Evolutionary conservation across 177 flowering plant genomes (phyloP).

Genomic region (Vitis hybrid): DNA sequence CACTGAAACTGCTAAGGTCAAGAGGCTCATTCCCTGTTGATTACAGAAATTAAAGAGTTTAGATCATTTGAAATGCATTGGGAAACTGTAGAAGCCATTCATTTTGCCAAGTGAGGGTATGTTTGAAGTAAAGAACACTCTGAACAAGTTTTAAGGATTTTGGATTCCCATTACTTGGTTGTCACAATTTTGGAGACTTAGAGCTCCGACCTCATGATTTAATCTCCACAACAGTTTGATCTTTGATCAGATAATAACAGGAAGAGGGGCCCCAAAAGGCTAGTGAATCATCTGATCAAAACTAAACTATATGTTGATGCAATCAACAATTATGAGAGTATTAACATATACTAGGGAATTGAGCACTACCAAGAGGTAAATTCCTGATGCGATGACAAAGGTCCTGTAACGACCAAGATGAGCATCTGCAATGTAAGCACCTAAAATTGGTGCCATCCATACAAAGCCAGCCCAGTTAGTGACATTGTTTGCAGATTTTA

Average conservation of each 20-base stretch:
- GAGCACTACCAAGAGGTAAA: conserved; percentile 45
- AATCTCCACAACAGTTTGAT: too few species aligned
- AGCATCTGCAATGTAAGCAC: conserved; percentile 71
- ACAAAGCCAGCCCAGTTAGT: conserved; percentile 68
- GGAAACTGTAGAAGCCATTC: background rate
- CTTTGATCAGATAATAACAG: too few species aligned
- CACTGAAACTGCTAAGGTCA: conserved; percentile 55
- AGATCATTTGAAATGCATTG: background rate
- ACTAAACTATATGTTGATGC: too few species aligned
- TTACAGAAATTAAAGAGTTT: too few species aligned
- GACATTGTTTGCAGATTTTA: conserved; percentile 45
- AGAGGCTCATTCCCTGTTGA: conserved; percentile 58
- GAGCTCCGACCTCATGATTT: too few species aligned
- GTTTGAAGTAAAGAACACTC: too few species aligned
- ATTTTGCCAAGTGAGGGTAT: too few species aligned
- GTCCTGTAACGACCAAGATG: conserved; percentile 68
- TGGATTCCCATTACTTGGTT: too few species aligned
- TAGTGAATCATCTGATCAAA: too few species aligned
- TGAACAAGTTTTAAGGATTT: too few species aligned
- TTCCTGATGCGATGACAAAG: conserved; percentile 42
- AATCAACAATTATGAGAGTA: background rate
- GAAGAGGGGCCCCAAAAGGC: too few species aligned
- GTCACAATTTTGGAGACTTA: too few species aligned
- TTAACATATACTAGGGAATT: background rate
- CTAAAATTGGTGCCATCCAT: conserved; percentile 63